phyloP scores from a whole-genome alignment of 768 basidiomycete genomes.

The Termitomyces sp. region DNA sequence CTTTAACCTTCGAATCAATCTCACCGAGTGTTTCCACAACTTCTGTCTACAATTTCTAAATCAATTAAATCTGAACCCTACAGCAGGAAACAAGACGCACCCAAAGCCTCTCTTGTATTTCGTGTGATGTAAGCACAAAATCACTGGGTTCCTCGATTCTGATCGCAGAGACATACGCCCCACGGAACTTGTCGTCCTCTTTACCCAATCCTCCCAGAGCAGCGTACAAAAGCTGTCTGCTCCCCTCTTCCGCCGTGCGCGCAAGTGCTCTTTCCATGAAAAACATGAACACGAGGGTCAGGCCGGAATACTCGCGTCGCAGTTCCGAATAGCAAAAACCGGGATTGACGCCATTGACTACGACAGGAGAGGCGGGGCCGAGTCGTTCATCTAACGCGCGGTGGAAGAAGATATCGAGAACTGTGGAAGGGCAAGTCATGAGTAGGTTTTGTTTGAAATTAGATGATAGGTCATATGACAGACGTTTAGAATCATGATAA shows the following conservation, averaged over 20 bases:
- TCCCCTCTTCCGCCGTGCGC: slow-evolving; percentile 12
- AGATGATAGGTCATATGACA: background rate
- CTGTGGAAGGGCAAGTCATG: slow-evolving; percentile 6
- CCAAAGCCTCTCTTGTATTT: background rate
- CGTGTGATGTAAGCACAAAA: background rate
- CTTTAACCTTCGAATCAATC: background rate
- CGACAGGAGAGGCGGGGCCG: slow-evolving; percentile 16
- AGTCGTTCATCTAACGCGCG: slow-evolving; percentile 28
- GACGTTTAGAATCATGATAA: background rate
- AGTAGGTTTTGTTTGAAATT: background rate
- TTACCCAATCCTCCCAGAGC: slow-evolving; percentile 4
- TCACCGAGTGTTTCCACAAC: background rate
- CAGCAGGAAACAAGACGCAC: background rate
- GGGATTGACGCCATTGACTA: slow-evolving; percentile 32
- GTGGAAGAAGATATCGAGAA: slow-evolving; percentile 33
- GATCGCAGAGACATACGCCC: slow-evolving; percentile 4
- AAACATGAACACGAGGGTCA: slow-evolving; percentile 10
- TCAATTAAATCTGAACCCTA: background rate
- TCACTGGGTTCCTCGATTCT: slow-evolving; percentile 7
- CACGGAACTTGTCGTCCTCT: slow-evolving; percentile 7
- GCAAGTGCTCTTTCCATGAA: slow-evolving; percentile 27
- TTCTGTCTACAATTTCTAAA: background rate
- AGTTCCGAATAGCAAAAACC: slow-evolving; percentile 35
- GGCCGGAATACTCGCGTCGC: slow-evolving; percentile 16
- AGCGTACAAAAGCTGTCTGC: slow-evolving; percentile 9